Percentiles rank a stretch among this genome's conserved stretches.
Conservation (phyloP, 352 stramenopile genomes). For the Globisporangium heterothallicum region DNA sequence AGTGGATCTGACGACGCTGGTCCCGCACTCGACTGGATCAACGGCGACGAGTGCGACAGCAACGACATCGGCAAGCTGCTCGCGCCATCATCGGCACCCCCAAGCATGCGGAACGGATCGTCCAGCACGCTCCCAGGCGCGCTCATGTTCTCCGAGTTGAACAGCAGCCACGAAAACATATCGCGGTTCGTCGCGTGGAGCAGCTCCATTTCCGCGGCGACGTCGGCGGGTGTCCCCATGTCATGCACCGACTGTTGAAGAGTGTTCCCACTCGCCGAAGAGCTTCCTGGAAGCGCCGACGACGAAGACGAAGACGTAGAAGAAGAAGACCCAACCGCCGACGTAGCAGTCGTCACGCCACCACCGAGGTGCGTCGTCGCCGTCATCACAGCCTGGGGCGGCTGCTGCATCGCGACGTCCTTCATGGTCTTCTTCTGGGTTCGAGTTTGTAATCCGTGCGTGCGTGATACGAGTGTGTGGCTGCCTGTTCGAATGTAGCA, state of each 20-base stretch:
- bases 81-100: slow-evolving; percentile 18
- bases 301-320: too few species aligned
- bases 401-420: slow-evolving; percentile 12
- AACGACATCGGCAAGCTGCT: slow-evolving; percentile 31
- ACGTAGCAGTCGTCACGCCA: slow-evolving; percentile 4
- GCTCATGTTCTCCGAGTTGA: slow-evolving; percentile 83
- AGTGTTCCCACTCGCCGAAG: background rate
- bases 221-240: slow-evolving; percentile 23
- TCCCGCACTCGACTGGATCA: slow-evolving; percentile 16
- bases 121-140: slow-evolving; percentile 33
- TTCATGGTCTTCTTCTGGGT: slow-evolving; percentile 13
- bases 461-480: too few species aligned
- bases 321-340: too few species aligned
- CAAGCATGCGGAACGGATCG: slow-evolving; percentile 66
- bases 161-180: slow-evolving; percentile 83
- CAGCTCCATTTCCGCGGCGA: slow-evolving; percentile 55
- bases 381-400: slow-evolving; percentile 6
- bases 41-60: slow-evolving; percentile 18
- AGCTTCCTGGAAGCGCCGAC: too few species aligned
- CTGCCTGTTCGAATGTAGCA: too few species aligned
- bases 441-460: background rate
- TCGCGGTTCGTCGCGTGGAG: slow-evolving; percentile 66
- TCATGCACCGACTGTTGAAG: slow-evolving; percentile 15
- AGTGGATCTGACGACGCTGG: slow-evolving; percentile 9
- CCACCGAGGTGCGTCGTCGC: slow-evolving; percentile 6